phyloP scores from a whole-genome alignment of 139 green algal species.

The Parachlorella kessleri region DNA sequence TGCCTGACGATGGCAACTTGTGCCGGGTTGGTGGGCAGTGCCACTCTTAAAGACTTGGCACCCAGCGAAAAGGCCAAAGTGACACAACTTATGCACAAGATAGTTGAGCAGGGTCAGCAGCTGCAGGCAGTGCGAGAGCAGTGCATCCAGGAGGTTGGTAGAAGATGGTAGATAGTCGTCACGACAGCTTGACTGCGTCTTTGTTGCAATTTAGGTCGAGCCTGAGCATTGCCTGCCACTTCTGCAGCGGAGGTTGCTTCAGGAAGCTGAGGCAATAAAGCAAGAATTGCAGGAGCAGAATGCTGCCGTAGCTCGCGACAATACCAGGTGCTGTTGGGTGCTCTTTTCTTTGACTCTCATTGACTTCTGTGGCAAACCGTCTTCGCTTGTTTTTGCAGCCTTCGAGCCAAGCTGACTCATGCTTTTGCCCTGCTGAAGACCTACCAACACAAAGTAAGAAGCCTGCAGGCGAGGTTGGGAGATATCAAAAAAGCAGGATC shows the following conservation, averaged over 20 bases:
- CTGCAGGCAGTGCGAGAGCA: slow-evolving; percentile 3
- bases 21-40: no score
- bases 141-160: not conserved
- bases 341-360: not conserved
- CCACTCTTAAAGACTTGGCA: slow-evolving; percentile 33
- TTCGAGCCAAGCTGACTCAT: slow-evolving; percentile 38
- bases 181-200: no score
- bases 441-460: slow-evolving; percentile 37
- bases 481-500: no score
- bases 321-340: slow-evolving; percentile 17
- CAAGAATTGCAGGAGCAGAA: slow-evolving; percentile 22
- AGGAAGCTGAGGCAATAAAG: not conserved
- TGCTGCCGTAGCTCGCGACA: slow-evolving; percentile 18
- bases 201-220: no score
- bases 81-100: slow-evolving; percentile 32
- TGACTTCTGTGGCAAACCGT: not conserved
- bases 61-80: slow-evolving; percentile 41
- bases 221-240: no score
- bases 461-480: not conserved
- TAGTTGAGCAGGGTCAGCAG: slow-evolving; percentile 28
- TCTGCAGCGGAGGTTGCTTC: no score
- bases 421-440: slow-evolving; percentile 40
- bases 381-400: slow-evolving; percentile 9
- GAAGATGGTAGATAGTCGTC: no score
- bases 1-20: no score